These are phyloP conservation scores for Kwoniella newhampshirensis DNA, from an alignment of 768 basidiomycete species.

Conservation along the genomic window DNA sequence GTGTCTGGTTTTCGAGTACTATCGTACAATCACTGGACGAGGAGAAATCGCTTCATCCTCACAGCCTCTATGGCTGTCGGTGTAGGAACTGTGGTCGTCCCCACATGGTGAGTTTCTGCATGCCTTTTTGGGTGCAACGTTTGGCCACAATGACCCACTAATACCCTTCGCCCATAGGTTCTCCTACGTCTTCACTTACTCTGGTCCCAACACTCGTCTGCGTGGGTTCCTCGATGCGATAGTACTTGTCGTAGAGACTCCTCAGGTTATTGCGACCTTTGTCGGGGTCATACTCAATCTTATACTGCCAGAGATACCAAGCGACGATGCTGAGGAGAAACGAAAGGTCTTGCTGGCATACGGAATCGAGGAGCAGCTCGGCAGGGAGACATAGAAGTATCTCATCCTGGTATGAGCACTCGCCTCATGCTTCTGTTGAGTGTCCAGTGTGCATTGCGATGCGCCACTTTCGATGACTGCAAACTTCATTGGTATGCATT, in stretches of 20 bases:
- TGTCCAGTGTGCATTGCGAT: too few species aligned
- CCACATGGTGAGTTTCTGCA: constrained; percentile 62
- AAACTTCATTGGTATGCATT: too few species aligned
- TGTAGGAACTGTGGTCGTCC: constrained; percentile 68
- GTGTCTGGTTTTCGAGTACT: constrained; percentile 72
- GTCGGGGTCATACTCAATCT: constrained; percentile 64
- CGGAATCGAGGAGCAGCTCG: constrained; percentile 5
- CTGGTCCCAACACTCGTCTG: neutral
- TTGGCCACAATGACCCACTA: neutral
- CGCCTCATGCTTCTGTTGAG: too few species aligned
- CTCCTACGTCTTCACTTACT: constrained; percentile 9
- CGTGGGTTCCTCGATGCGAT: constrained; percentile 3
- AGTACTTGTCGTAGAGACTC: neutral
- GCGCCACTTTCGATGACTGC: too few species aligned
- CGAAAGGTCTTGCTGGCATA: constrained; percentile 3
- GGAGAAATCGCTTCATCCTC: constrained; percentile 67
- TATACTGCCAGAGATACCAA: constrained; percentile 57
- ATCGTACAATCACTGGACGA: constrained; percentile 56
- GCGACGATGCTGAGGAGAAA: neutral
- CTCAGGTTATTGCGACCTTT: constrained; percentile 39
- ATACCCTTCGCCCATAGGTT: constrained; percentile 1
- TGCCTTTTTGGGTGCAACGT: constrained; percentile 68
- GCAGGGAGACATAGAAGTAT: too few species aligned
- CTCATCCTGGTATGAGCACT: too few species aligned
- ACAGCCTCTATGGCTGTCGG: constrained; percentile 70